These are phyloP conservation scores for Onygenales sp. DNA, from an alignment of 2,329 filamentous ascomycete genomes.

Conservation along the genomic window DNA sequence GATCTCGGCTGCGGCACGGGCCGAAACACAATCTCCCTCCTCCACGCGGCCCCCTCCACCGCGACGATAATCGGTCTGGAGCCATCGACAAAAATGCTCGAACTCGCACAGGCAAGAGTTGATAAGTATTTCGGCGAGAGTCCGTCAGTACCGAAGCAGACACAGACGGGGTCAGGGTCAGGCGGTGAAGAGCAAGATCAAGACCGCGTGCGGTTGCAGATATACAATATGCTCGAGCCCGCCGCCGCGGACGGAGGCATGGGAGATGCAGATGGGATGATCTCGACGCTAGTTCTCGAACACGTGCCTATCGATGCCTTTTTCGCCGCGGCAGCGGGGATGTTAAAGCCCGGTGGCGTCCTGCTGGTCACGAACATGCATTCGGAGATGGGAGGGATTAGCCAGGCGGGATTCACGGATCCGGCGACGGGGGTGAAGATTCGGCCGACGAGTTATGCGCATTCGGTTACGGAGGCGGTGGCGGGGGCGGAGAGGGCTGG, in stretches of 20 bases:
- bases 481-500: constrained; percentile 35
- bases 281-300: constrained; percentile 57
- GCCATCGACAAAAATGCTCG: constrained; percentile 49
- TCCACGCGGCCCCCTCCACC: constrained; percentile 12
- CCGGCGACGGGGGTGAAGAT: constrained; percentile 46
- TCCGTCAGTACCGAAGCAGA: neutral
- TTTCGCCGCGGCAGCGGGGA: constrained; percentile 39
- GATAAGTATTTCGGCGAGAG: constrained; percentile 4
- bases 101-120: constrained; percentile 38
- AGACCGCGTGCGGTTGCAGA: constrained; percentile 8
- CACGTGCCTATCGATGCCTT: constrained; percentile 52
- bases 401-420: constrained; percentile 55
- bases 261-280: constrained; percentile 34
- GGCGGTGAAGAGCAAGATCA: neutral
- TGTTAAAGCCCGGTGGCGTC: constrained; percentile 40
- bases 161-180: neutral
- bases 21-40: constrained; percentile 49
- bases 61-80: constrained; percentile 45
- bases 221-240: constrained; percentile 32
- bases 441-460: constrained; percentile 48
- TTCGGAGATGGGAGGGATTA: constrained; percentile 49
- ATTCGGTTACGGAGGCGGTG: constrained; percentile 45
- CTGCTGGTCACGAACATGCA: constrained; percentile 62
- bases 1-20: constrained; percentile 59
- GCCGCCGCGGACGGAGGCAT: neutral